Base-by-base conservation (phyloP, 805 yeast species). In the Saturnispora kantuleensis region DNA sequence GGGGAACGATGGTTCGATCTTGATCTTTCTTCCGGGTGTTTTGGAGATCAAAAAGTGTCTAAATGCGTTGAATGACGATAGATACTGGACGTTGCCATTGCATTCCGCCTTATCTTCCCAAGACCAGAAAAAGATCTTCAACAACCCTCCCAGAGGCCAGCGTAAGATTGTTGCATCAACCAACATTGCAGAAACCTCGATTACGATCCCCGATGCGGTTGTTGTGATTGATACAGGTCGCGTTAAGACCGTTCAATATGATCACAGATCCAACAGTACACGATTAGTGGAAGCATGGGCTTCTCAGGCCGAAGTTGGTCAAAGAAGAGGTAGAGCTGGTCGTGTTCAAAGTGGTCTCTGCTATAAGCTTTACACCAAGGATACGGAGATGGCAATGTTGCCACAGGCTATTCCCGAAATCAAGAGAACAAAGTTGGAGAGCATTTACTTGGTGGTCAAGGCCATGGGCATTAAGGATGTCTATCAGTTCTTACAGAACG, bases 291-390 rank as follows among this genome's bases (percentile, higher is more conserved):
- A 90, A 54, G 69, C 72, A 4, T 90, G 95, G 87, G 86, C 87
- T 17, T 89, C 97, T 0, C 76, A 75, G 50, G 97, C 97, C 0
- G 96, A 94, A 56, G 81, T 81, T 17, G 74, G 78, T 17, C 98
- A 90, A 63, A 75, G 98, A 65, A 71, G 96, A 60, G 98, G 98
- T 60, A 84, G 98, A 68, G 90, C 97, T n/a, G 98, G 98, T 50
- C 89, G 98, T 74, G 87, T 90, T 10, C 75, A 80, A 31, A 70
- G 70, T 21, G 98, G 98, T 46, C 66, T 69, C 11, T 88, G 97
- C 50, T 90, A 78, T 62, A 88, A 84, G 57, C 57, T 90, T 39
- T 90, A 76, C 62, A 81, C 96, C 1, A 65, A 67, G 43, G 74
- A 74, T 2, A 73, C 85, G 0, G 77, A 77, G 54, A 59, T 60